Conservation (phyloP, 495 filamentous ascomycete genomes). For the Daldinia childiae region DNA sequence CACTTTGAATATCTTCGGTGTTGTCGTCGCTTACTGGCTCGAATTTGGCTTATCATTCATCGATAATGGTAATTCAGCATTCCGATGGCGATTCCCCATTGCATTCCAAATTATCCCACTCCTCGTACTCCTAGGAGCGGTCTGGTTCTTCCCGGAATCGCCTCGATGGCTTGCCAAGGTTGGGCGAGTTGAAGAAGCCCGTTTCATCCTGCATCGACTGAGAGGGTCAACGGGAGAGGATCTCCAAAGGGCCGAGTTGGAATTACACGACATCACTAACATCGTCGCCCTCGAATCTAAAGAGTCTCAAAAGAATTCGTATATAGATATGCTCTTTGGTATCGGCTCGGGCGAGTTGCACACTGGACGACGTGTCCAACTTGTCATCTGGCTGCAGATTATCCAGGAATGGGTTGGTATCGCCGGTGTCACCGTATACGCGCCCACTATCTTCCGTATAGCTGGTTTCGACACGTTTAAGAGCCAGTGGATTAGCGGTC, state of each 20-base stretch:
- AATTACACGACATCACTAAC: conserved; percentile 70
- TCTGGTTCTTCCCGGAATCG: conserved; percentile 74
- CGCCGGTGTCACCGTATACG: conserved; percentile 74
- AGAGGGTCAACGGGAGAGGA: conserved; percentile 68
- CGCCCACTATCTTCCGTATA: conserved; percentile 72
- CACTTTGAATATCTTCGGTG: conserved; percentile 77
- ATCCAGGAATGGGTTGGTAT: conserved; percentile 80
- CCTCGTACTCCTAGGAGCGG: conserved; percentile 57
- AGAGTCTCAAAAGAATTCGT: conserved; percentile 63
- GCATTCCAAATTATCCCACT: conserved; percentile 76
- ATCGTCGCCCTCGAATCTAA: conserved; percentile 62
- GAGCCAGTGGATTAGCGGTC: conserved; percentile 72
- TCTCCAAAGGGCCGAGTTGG: conserved; percentile 62
- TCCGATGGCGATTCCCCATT: conserved; percentile 75
- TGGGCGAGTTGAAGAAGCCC: conserved; percentile 68
- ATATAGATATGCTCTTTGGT: conserved; percentile 71
- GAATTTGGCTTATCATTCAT: conserved; percentile 70
- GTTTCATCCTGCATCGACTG: conserved; percentile 68
- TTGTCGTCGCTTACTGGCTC: conserved; percentile 77
- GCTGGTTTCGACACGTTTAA: conserved; percentile 69
- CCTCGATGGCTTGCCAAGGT: conserved; percentile 72
- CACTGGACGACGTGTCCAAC: conserved; percentile 70
- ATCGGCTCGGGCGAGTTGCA: conserved; percentile 70
- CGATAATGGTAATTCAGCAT: conserved; percentile 62
- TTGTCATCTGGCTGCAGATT: conserved; percentile 77